phyloP scores from a whole-genome alignment of 164 flowering plant species.

The Vitis labrusca region DNA sequence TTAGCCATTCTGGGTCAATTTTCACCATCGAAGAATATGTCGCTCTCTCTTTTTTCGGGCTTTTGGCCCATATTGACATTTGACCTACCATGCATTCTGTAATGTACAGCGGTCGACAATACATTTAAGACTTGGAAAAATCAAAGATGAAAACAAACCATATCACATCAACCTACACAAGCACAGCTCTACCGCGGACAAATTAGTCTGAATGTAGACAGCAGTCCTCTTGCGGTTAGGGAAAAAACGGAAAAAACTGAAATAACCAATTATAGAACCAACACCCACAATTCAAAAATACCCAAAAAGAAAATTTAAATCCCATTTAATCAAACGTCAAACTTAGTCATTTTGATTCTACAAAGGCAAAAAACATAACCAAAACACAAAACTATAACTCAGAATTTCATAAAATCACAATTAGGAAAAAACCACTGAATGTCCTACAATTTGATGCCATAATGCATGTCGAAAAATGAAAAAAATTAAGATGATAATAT shows the following conservation, averaged over 20 bases:
- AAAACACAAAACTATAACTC: too few species aligned
- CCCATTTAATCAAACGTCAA: neutral
- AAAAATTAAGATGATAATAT: too few species aligned
- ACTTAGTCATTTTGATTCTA: neutral
- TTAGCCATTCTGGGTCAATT: neutral
- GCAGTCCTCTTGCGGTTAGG: neutral
- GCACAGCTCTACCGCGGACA: conserved; percentile 3
- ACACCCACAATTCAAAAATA: neutral
- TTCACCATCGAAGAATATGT: neutral
- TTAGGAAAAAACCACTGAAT: too few species aligned
- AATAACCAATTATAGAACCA: conserved; percentile 8
- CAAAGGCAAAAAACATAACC: too few species aligned
- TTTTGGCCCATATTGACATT: conserved; percentile 8
- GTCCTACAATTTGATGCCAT: too few species aligned
- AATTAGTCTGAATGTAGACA: conserved; percentile 8
- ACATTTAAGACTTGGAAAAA: conserved; percentile 2
- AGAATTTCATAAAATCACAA: too few species aligned
- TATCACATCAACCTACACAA: conserved; percentile 25
- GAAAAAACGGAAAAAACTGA: conserved; percentile 18
- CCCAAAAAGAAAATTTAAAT: neutral
- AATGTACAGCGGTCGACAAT: conserved; percentile 1
- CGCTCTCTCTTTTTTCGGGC: neutral
- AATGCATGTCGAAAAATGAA: too few species aligned
- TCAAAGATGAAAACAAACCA: conserved; percentile 14
- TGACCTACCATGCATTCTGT: neutral